These are phyloP conservation scores for Lathyrus oleraceus DNA, from an alignment of 306 rosid species.

Conservation along the genomic window DNA sequence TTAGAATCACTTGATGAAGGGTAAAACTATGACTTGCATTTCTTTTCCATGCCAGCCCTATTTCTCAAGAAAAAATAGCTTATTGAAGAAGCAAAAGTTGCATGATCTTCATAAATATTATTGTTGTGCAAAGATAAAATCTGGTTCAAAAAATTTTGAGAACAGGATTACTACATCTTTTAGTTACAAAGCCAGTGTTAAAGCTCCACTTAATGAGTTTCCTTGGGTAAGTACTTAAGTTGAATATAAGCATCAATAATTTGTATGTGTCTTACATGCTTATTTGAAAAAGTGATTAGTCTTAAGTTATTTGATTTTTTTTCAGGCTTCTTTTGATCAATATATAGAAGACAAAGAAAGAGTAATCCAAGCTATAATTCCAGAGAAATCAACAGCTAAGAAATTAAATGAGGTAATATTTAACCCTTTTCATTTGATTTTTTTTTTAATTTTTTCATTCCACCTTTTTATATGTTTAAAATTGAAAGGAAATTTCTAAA, in stretches of 20 bases:
- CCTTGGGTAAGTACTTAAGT: slow-evolving; percentile 17
- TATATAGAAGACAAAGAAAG: slow-evolving; percentile 43
- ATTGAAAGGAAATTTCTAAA: too few relatives aligned
- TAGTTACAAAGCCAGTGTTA: background rate
- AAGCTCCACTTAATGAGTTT: slow-evolving; percentile 30
- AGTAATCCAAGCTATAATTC: slow-evolving; percentile 34
- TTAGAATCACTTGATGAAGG: background rate
- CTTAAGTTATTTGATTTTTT: background rate
- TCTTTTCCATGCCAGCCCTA: background rate
- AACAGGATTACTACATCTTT: slow-evolving; percentile 26
- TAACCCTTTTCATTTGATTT: background rate
- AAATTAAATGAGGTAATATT: slow-evolving; percentile 33
- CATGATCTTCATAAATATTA: background rate
- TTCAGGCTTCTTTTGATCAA: slow-evolving; percentile 39
- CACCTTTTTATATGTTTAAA: too few relatives aligned
- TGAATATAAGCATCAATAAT: background rate
- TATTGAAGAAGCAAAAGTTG: slow-evolving; percentile 12
- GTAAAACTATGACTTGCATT: background rate
- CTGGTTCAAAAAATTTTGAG: background rate
- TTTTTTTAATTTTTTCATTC: too few relatives aligned
- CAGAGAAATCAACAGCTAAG: slow-evolving; percentile 26
- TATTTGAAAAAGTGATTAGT: background rate
- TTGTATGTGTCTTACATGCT: background rate
- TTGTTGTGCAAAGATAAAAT: background rate
- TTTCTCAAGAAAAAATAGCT: background rate